Conservation (phyloP, 345 rosid species). For the Populus alba region DNA sequence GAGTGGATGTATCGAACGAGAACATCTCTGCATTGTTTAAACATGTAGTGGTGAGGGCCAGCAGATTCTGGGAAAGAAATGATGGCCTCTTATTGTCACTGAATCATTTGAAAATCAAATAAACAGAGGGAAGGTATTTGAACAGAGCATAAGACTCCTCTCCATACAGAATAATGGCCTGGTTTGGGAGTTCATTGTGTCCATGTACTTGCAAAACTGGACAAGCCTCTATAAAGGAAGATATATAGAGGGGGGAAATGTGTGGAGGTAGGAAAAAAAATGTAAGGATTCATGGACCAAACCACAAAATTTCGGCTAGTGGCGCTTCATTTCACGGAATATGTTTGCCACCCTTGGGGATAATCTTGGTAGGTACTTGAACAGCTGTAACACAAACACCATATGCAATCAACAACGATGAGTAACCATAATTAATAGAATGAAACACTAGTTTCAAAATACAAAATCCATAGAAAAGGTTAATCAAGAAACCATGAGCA, state of each 20-base stretch:
- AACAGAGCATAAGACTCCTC: background rate
- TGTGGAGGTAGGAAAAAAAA: background rate
- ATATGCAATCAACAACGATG: background rate
- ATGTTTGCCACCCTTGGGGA: conserved; percentile 75
- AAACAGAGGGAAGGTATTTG: background rate
- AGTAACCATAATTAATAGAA: background rate
- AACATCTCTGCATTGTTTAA: background rate
- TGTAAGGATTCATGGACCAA: background rate
- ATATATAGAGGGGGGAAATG: background rate
- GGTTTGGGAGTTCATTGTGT: background rate
- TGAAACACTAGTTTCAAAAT: background rate
- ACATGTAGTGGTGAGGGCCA: no score
- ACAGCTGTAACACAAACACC: conserved; percentile 46
- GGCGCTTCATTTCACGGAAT: conserved; percentile 76
- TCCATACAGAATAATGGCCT: background rate
- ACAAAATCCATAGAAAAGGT: background rate
- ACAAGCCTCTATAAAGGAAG: background rate
- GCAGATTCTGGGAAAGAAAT: no score
- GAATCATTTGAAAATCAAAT: background rate
- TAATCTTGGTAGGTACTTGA: conserved; percentile 77
- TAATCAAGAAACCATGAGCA: background rate
- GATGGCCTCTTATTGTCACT: background rate
- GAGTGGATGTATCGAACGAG: background rate
- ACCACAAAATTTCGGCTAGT: conserved; percentile 36
- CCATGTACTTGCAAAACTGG: background rate